Evolutionary conservation across 208 protist species (phyloP).

Genomic region (Wallacemonas rigidus): DNA sequence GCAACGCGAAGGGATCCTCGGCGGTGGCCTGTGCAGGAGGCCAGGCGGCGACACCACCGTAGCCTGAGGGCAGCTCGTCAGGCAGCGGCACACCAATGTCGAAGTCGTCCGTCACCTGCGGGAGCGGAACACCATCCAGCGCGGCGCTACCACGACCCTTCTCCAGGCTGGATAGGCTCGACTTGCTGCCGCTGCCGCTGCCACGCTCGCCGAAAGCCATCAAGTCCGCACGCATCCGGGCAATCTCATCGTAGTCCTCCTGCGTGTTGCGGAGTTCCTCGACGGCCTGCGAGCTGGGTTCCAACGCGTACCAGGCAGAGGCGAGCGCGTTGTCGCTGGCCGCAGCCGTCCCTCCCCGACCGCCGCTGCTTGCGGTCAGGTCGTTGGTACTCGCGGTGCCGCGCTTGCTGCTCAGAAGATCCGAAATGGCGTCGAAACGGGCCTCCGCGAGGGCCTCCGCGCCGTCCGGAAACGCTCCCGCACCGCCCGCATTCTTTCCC

Average conservation of each 20-base stretch:
- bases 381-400: constrained; percentile 2
- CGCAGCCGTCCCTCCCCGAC: constrained; percentile 18
- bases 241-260: constrained; percentile 85
- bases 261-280: constrained; percentile 65
- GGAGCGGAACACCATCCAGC: constrained; percentile 41
- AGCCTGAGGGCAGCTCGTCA: constrained; percentile 58
- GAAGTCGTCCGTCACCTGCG: constrained; percentile 56
- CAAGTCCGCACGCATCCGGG: constrained; percentile 77
- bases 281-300: constrained; percentile 61
- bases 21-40: neutral
- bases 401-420: constrained; percentile 45
- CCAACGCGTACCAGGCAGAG: constrained; percentile 78
- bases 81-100: constrained; percentile 84
- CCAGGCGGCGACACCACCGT: constrained; percentile 23
- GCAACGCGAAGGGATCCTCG: constrained; percentile 36
- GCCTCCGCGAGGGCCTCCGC: constrained; percentile 57
- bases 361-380: constrained; percentile 8
- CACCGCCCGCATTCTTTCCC: constrained; percentile 17
- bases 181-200: constrained; percentile 80
- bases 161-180: constrained; percentile 82
- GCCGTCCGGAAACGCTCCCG: constrained; percentile 26
- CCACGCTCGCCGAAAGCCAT: constrained; percentile 75
- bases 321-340: constrained; percentile 43
- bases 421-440: constrained; percentile 83
- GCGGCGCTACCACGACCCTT: constrained; percentile 73